Percentiles rank a stretch among this genome's conserved stretches.
Conservation (phyloP, 352 stramenopile species). For the Pythium monospermum region DNA sequence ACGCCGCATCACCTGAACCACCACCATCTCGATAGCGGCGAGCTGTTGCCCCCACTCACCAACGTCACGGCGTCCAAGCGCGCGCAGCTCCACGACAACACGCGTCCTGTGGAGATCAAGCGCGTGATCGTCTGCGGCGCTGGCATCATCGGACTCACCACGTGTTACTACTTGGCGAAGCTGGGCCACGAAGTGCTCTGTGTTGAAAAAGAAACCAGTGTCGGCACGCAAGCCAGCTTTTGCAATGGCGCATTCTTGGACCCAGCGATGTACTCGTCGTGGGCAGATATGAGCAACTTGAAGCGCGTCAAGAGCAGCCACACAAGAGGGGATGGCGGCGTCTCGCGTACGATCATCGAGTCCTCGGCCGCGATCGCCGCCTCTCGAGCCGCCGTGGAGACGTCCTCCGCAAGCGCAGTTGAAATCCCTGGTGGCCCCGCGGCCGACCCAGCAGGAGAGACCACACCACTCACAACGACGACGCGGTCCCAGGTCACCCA, state of each 20-base stretch:
- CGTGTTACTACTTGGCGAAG: conserved; percentile 82
- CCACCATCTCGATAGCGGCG: conserved; percentile 37
- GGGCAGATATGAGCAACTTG: conserved; percentile 67
- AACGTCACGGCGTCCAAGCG: conserved; percentile 50
- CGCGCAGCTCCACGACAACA: conserved; percentile 19
- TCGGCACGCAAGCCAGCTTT: conserved; percentile 75
- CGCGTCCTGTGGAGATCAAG: conserved; percentile 32
- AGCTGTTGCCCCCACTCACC: conserved; percentile 57
- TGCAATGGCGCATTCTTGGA: conserved; percentile 84
- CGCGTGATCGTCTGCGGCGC: conserved; percentile 82
- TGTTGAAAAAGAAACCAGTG: conserved; percentile 75
- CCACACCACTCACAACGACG: background rate
- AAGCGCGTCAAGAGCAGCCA: conserved; percentile 22
- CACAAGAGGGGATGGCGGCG: background rate
- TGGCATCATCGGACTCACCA: conserved; percentile 82
- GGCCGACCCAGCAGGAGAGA: conserved; percentile 29
- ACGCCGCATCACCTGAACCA: too few species aligned
- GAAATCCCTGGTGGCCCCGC: conserved; percentile 29
- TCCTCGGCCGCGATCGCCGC: conserved; percentile 7
- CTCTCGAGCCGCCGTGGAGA: background rate
- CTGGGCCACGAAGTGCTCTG: conserved; percentile 84
- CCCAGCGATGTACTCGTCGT: conserved; percentile 75
- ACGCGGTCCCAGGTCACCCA: conserved; percentile 9
- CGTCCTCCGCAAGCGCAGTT: conserved; percentile 23
- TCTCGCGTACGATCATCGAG: conserved; percentile 19